phyloP scores from a whole-genome alignment of 345 rosid genomes.

The Pistacia integerrima region DNA sequence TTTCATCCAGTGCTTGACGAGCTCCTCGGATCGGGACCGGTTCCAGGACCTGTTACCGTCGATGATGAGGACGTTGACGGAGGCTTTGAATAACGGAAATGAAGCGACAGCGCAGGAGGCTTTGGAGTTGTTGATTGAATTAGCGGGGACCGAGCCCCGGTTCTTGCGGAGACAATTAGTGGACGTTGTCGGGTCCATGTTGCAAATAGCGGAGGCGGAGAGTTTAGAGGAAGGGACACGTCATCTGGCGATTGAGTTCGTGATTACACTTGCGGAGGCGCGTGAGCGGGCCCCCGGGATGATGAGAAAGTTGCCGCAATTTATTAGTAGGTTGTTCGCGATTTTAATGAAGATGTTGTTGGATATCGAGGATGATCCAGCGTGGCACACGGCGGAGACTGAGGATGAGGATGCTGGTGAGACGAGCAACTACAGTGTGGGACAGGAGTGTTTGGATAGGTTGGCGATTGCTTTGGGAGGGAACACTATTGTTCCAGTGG shows the following conservation, averaged over 20 bases:
- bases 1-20: constrained; percentile 82
- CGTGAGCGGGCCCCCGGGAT: constrained; percentile 99
- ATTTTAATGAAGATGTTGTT: constrained; percentile 89
- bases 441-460: constrained; percentile 98
- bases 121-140: constrained; percentile 85
- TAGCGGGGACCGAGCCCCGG: constrained; percentile 95
- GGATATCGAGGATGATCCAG: constrained; percentile 93
- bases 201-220: constrained; percentile 97
- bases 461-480: constrained; percentile 95
- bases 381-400: constrained; percentile 87
- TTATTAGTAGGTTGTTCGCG: constrained; percentile 78
- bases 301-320: constrained; percentile 99
- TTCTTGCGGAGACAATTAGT: constrained; percentile 86
- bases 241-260: constrained; percentile 92
- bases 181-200: constrained; percentile 92
- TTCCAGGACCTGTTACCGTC: constrained; percentile 95
- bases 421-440: constrained; percentile 87
- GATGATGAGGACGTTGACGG: constrained; percentile 92
- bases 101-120: constrained; percentile 99
- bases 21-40: constrained; percentile 80
- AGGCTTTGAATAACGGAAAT: constrained; percentile 82
- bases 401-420: constrained; percentile 98
- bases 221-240: constrained; percentile 90
- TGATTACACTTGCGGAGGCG: constrained; percentile 91
- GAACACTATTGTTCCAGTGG: constrained; percentile 95